phyloP scores from a whole-genome alignment of 2,329 filamentous ascomycete species.

The Lecanicillium sp. region DNA sequence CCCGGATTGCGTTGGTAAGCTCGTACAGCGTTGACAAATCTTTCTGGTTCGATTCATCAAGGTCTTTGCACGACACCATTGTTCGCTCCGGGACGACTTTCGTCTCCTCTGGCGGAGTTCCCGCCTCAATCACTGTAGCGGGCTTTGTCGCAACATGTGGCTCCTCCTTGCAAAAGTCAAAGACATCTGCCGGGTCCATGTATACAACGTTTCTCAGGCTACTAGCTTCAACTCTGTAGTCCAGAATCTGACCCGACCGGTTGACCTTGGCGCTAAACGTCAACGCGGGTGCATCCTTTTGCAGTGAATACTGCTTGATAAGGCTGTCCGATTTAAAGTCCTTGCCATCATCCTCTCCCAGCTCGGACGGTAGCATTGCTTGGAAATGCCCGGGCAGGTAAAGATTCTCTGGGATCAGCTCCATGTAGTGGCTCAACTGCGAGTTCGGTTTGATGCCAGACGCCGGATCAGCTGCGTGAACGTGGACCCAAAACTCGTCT shows the following conservation, averaged over 20 bases:
- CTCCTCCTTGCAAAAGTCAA: conserved; percentile 30
- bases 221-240: conserved; percentile 45
- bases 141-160: conserved; percentile 13
- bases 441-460: conserved; percentile 56
- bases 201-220: conserved; percentile 46
- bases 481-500: conserved; percentile 62
- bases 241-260: conserved; percentile 41
- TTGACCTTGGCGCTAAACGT: conserved; percentile 56
- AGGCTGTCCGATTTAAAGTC: conserved; percentile 28
- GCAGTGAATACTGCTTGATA: conserved; percentile 47
- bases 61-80: conserved; percentile 33
- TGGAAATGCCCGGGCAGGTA: conserved; percentile 51
- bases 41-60: conserved; percentile 32
- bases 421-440: conserved; percentile 50
- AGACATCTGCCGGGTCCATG: conserved; percentile 44
- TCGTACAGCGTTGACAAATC: conserved; percentile 39
- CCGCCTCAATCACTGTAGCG: conserved; percentile 20
- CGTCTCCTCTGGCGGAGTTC: conserved; percentile 13
- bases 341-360: conserved; percentile 18
- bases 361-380: conserved; percentile 44
- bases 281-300: conserved; percentile 39
- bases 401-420: conserved; percentile 49
- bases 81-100: conserved; percentile 23
- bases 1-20: conserved; percentile 38
- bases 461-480: conserved; percentile 72